Conservation (phyloP, 1,284 basidiomycete genomes). For the Butyriboletus appendiculatus region DNA sequence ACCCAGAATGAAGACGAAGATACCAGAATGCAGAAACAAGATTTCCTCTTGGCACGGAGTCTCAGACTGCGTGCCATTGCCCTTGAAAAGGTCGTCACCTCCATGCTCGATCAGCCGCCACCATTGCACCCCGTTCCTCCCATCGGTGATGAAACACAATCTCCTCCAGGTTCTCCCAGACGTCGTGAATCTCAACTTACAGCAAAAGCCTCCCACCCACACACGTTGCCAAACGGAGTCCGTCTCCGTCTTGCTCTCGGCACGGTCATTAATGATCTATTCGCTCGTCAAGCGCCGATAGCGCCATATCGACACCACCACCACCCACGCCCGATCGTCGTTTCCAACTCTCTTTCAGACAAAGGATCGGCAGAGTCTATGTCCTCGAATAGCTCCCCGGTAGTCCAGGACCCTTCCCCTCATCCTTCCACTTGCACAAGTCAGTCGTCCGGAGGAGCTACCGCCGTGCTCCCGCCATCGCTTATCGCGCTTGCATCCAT, state of each 20-base stretch:
- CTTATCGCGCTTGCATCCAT: constrained; percentile 41
- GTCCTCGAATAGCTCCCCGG: constrained; percentile 27
- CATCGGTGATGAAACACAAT: constrained; percentile 48
- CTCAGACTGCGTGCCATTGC: constrained; percentile 72
- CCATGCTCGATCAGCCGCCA: constrained; percentile 78
- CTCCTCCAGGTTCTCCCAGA: constrained; percentile 54
- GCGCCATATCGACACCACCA: constrained; percentile 50
- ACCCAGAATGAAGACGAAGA: constrained; percentile 61
- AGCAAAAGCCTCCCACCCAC: constrained; percentile 43
- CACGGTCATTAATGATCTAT: constrained; percentile 76
- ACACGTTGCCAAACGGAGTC: constrained; percentile 77
- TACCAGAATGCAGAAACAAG: constrained; percentile 53
- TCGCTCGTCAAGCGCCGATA: constrained; percentile 65
- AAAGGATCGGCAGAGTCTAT: constrained; percentile 21
- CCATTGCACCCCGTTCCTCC: constrained; percentile 46
- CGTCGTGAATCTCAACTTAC: constrained; percentile 24
- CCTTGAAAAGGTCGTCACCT: constrained; percentile 74
- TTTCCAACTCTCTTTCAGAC: constrained; percentile 29
- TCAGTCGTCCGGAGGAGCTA: constrained; percentile 21
- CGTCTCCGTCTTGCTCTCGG: constrained; percentile 69
- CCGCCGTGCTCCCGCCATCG: constrained; percentile 37
- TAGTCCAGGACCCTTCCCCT: constrained; percentile 22
- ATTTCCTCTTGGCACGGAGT: constrained; percentile 58
- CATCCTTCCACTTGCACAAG: constrained; percentile 30
- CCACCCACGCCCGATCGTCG: constrained; percentile 35